A percentile compares a stretch with the other conserved stretches of the same genome.
These are phyloP conservation scores for Trichocladium uniseriatum DNA, from an alignment of 495 filamentous ascomycete species.

Conservation along the genomic window DNA sequence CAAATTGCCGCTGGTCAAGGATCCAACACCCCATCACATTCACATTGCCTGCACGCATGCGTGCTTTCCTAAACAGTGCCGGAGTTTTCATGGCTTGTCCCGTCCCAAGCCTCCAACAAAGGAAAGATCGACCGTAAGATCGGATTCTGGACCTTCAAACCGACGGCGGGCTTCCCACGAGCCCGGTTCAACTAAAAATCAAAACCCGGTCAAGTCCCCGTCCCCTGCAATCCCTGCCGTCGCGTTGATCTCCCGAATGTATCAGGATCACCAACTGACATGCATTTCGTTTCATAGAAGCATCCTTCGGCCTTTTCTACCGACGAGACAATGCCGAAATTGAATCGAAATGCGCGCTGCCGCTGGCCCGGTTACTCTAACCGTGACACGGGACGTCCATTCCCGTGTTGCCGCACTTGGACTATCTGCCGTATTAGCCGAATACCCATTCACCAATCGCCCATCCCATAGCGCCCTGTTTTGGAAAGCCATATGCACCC, in stretches of 20 bases:
- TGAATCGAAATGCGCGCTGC: conserved; percentile 13
- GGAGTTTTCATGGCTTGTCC: not conserved
- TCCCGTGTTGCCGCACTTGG: conserved; percentile 13
- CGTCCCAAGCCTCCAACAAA: too few relatives aligned
- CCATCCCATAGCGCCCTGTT: conserved; percentile 6
- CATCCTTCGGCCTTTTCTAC: not conserved
- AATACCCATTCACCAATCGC: conserved; percentile 11
- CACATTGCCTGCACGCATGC: too few relatives aligned
- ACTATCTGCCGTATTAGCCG: conserved; percentile 16
- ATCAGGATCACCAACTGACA: not conserved
- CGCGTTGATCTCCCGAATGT: too few relatives aligned
- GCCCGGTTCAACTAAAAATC: not conserved
- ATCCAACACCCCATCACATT: too few relatives aligned
- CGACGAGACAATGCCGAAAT: not conserved
- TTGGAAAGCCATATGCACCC: conserved; percentile 8
- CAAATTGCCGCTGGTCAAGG: too few relatives aligned
- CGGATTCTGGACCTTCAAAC: too few relatives aligned
- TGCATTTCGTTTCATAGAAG: not conserved
- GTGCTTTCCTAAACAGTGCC: not conserved
- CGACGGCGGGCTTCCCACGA: too few relatives aligned
- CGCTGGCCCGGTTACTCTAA: conserved; percentile 17
- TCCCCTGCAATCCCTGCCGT: too few relatives aligned
- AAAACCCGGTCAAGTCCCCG: not conserved
- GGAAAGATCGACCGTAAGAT: not conserved
- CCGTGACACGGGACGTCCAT: conserved; percentile 11